Evolutionary conservation across 2,329 filamentous ascomycete species (phyloP).

Genomic region (Blastomyces gilchristii): DNA sequence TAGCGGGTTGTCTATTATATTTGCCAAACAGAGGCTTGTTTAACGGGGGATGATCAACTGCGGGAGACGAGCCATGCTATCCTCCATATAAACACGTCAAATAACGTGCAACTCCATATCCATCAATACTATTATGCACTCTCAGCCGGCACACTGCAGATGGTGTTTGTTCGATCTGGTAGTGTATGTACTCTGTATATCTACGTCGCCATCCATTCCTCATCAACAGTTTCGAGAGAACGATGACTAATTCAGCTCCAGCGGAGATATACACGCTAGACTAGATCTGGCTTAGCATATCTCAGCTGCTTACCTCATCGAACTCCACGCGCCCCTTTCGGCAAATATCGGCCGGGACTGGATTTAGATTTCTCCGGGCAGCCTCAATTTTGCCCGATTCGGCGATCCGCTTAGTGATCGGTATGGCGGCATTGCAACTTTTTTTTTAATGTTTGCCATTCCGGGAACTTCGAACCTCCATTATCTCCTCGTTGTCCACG

Average conservation of each 20-base stretch:
- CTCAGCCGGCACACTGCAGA: not conserved
- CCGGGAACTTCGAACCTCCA: not conserved
- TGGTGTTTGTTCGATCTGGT: not conserved
- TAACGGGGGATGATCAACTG: not conserved
- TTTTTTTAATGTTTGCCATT: not conserved
- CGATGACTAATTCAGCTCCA: not conserved
- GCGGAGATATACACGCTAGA: not conserved
- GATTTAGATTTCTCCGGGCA: not conserved
- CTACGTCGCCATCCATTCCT: not conserved
- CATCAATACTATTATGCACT: not conserved
- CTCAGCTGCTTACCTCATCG: not conserved
- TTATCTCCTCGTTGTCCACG: not conserved
- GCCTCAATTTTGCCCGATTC: not conserved
- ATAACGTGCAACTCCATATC: not conserved
- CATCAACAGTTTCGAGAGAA: not conserved
- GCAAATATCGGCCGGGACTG: not conserved
- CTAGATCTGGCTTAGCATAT: not conserved
- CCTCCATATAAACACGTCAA: not conserved
- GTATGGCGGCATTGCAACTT: not conserved
- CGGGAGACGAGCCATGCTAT: conserved; percentile 1
- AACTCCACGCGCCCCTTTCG: not conserved
- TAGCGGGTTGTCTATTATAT: not conserved
- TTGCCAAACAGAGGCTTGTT: not conserved
- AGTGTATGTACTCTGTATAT: not conserved
- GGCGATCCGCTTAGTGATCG: not conserved